Base-by-base conservation (phyloP, 202 grass and related monocot genomes). In the Digitaria exilis region DNA sequence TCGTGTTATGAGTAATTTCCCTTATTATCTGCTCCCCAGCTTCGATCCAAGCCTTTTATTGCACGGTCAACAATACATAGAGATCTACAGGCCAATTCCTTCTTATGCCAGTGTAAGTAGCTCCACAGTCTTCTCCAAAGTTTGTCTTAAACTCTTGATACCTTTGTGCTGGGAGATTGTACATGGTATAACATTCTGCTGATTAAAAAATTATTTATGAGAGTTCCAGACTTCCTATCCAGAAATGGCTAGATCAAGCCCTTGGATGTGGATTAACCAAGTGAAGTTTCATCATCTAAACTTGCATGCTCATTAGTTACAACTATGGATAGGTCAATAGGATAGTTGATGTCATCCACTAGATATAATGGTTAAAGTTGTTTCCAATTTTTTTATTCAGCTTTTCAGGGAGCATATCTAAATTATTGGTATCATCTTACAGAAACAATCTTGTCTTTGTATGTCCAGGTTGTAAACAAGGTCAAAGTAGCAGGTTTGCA, bases 41-140 rank as follows among this genome's bases (percentile, higher is more conserved):
- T 85, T 88, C 45, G 92, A 98, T 84, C 76, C 65, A 75, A 89
- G 73, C 31, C 89, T 98, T 78, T 58, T 98, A 80, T 89, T 98
- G 83, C 95, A 98, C 37, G 92, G 92, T 75, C 95, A 98, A 79
- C 95, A 98, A 25, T 98, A 98, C 87, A 98, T 98, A 70, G 92
- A 98, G 80, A 87, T 98, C 35, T 90, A 90, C 45, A 83, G 57
- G 71, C 73, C 85, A 75, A 88, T 98, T 77, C 95, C 92, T 86
- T 91, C 95, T 22, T 61, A 48, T 63, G 65, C 84, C 50, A 91
- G 22, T 82, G 95, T 98, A 90, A 89, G 84, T 78, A 68, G 34
- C 67, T 75, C 80, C 80, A 42, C 11, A 52, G 13, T 16, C 28
- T 69, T 86, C n/a, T 77, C 18, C 15, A 32, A 39, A 84, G 16